Percentiles rank a stretch among this genome's conserved stretches.
Evolutionary conservation across 2,329 filamentous ascomycete species (phyloP).

Genomic region (Paecilomyces dactylethromorphus): DNA sequence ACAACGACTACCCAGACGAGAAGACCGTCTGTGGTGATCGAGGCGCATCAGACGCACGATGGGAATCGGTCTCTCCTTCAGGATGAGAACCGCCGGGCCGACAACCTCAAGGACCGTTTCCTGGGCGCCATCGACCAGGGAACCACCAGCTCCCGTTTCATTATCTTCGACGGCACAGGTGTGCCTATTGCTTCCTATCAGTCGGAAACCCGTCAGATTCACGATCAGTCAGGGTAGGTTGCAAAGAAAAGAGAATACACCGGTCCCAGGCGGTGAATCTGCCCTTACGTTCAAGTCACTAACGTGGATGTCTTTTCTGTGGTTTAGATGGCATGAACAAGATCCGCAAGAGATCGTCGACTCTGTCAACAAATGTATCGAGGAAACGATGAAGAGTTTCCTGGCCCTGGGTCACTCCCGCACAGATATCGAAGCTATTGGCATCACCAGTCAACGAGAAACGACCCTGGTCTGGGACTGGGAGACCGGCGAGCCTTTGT

Average conservation of each 20-base stretch:
- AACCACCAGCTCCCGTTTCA: conserved; percentile 81
- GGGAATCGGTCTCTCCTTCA: conserved; percentile 30
- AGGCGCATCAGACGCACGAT: conserved; percentile 23
- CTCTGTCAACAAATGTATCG: conserved; percentile 73
- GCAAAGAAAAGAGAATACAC: background rate
- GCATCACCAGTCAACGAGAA: conserved; percentile 87
- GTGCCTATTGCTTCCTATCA: conserved; percentile 77
- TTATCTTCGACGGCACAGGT: conserved; percentile 78
- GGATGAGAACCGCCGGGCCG: conserved; percentile 21
- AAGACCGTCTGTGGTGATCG: conserved; percentile 18
- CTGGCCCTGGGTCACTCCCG: conserved; percentile 60
- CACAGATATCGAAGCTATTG: conserved; percentile 66
- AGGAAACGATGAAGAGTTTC: conserved; percentile 67
- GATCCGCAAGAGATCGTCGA: conserved; percentile 69
- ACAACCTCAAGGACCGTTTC: conserved; percentile 44
- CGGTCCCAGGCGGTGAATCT: no score
- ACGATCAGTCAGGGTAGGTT: conserved; percentile 75
- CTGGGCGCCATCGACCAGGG: conserved; percentile 88
- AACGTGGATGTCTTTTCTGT: conserved; percentile 1
- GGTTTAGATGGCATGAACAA: conserved; percentile 76
- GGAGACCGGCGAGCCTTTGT: conserved; percentile 69
- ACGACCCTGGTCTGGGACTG: conserved; percentile 82
- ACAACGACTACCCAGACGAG: conserved; percentile 4
- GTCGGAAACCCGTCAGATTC: conserved; percentile 77
- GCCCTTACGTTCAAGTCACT: background rate